Evolutionary conservation across 2,329 filamentous ascomycete species (phyloP).

Genomic region (Eutypa lata): DNA sequence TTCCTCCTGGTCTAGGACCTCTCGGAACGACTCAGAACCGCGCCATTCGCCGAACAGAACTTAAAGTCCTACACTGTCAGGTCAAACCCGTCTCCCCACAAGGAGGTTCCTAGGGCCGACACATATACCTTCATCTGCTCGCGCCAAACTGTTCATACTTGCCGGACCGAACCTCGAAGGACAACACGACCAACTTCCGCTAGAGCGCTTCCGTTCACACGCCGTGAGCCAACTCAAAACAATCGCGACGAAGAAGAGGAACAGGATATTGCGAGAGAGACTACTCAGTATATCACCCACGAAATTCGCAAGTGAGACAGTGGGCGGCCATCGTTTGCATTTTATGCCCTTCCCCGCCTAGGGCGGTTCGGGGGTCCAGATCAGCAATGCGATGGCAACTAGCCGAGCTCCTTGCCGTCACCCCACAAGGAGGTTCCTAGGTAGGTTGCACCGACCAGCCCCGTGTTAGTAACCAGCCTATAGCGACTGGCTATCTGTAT

Average conservation of each 20-base stretch:
- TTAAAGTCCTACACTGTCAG: constrained; percentile 15
- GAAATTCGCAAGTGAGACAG: constrained; percentile 3
- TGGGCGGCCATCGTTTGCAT: constrained; percentile 19
- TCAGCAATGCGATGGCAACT: constrained; percentile 16
- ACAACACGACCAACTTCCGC: constrained; percentile 15
- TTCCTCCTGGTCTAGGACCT: constrained; percentile 15
- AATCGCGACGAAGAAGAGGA: constrained; percentile 13
- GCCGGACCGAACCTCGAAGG: constrained; percentile 13
- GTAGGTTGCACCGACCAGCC: background rate
- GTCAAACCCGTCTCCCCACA: constrained; percentile 12
- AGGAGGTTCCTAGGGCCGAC: constrained; percentile 8
- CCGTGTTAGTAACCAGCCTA: background rate
- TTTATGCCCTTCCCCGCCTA: constrained; percentile 12
- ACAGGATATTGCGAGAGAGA: background rate
- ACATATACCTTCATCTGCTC: constrained; percentile 1
- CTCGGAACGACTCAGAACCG: constrained; percentile 17
- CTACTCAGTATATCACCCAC: background rate
- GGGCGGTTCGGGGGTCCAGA: constrained; percentile 13
- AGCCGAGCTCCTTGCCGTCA: constrained; percentile 9
- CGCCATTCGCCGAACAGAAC: constrained; percentile 17
- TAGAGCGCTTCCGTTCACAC: constrained; percentile 17
- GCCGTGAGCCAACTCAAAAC: constrained; percentile 13
- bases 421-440: constrained; percentile 1
- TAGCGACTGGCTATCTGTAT: too few relatives aligned
- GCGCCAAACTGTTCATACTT: constrained; percentile 7